Evolutionary conservation across 2,329 filamentous ascomycete genomes (phyloP), one percentile per base, ranked within the genome.

Genomic region (Ciborinia camelliae): DNA sequence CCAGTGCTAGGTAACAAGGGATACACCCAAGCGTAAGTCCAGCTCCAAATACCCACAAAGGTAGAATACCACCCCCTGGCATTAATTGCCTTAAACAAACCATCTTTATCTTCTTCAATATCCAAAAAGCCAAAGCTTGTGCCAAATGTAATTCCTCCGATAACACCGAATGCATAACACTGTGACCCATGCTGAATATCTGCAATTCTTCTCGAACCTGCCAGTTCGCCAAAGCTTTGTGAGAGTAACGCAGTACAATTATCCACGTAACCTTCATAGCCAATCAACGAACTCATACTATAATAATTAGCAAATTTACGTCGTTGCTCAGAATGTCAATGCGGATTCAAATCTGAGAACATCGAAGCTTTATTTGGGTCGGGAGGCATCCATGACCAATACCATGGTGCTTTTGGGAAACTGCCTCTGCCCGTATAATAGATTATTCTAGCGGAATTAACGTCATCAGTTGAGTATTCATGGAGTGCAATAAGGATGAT

Each of bases 141-240:
- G n/a, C 72, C 77, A 47, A 79, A 79, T 0, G 80, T 82, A 23
- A 85, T 81, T 45, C 80, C 76, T 0, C 81, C 81, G 37, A 85
- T 82, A 1, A 84, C 80, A 58, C 84, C 80, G 50, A 81, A 81
- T 0, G 79, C 80, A 63, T 79, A 82, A 66, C 75, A 81, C 66
- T 82, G 80, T 35, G 82, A 72, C 77, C 78, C 80, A 55, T 78
- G 73, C 4, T 70, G 69, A 48, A 81, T 67, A 66, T 84, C 75
- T 3, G 83, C 68, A 0, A 66, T 62, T 4, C 73, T 20, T 0
- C 70, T 70, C 0, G 65, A 61, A 0, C 66, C 59, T 1, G 79
- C 76, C 14, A 79, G 75, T 63, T 81, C 78, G 0, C 50, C 62
- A 39, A 83, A 72, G 2, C 76, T 72, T 32, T 73, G 67, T 1